Conservation (phyloP, 2,329 filamentous ascomycete species). For the Fusarium sp. region DNA sequence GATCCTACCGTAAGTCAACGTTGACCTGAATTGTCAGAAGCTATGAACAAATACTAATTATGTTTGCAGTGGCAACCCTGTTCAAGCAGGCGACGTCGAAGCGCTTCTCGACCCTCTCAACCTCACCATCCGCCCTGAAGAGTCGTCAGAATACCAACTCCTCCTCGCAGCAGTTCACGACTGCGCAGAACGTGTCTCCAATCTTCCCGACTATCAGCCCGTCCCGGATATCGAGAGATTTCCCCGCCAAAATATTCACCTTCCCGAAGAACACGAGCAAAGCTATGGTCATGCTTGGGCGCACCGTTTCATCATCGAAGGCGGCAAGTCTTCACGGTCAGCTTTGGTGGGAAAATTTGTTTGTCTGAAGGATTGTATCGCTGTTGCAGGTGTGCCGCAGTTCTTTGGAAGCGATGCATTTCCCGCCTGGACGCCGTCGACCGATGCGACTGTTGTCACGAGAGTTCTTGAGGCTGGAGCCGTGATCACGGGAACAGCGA, state of each 20-base stretch:
- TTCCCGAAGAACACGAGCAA: conserved; percentile 52
- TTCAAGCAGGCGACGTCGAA: conserved; percentile 52
- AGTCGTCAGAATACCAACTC: conserved; percentile 56
- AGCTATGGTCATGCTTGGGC: conserved; percentile 60
- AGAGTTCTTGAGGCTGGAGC: conserved; percentile 61
- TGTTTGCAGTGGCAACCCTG: conserved; percentile 54
- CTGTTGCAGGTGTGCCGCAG: conserved; percentile 63
- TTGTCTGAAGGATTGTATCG: conserved; percentile 64
- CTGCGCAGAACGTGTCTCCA: conserved; percentile 55
- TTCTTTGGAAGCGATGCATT: conserved; percentile 61
- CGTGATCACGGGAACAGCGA: conserved; percentile 58
- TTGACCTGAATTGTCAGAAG: too few species aligned
- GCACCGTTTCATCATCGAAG: conserved; percentile 56
- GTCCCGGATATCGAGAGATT: conserved; percentile 52
- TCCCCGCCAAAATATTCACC: conserved; percentile 55
- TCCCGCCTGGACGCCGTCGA: conserved; percentile 59
- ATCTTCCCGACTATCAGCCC: conserved; percentile 58
- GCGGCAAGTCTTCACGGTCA: conserved; percentile 43
- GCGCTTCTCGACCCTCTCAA: conserved; percentile 49
- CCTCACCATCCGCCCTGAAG: conserved; percentile 48
- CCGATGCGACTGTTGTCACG: conserved; percentile 64
- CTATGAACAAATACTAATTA: too few species aligned
- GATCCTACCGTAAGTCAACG: conserved; percentile 48
- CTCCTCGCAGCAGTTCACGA: conserved; percentile 62
- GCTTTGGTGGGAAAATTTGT: conserved; percentile 52